Evolutionary conservation across 495 filamentous ascomycete species (phyloP).

Genomic region (Trichodelitschia bisporula): DNA sequence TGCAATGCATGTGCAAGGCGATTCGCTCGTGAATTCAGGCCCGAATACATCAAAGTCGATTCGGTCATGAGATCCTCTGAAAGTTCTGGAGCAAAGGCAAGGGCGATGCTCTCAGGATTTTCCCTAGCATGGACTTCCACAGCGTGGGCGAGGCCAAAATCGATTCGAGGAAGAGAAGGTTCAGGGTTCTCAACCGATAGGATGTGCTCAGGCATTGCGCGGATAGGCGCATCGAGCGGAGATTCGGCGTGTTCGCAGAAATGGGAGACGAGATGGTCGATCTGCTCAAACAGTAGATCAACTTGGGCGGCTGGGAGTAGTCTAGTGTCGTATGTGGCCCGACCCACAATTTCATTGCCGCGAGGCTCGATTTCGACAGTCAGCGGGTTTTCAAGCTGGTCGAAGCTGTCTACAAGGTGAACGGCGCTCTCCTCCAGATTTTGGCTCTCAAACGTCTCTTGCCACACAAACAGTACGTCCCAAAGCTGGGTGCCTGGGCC

Average conservation of each 20-base stretch:
- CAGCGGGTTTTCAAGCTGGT: slow-evolving; percentile 48
- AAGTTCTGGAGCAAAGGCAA: slow-evolving; percentile 31
- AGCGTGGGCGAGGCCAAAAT: slow-evolving; percentile 18
- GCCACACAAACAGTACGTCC: slow-evolving; percentile 53
- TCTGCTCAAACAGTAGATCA: slow-evolving; percentile 27
- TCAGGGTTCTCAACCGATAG: slow-evolving; percentile 31
- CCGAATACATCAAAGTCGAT: slow-evolving; percentile 28
- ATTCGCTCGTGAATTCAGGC: slow-evolving; percentile 38
- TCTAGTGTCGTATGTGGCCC: slow-evolving; percentile 26
- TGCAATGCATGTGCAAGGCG: slow-evolving; percentile 33
- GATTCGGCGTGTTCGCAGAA: slow-evolving; percentile 23
- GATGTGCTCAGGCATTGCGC: too few species aligned
- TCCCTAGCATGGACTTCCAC: slow-evolving; percentile 26
- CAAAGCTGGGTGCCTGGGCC: slow-evolving; percentile 27
- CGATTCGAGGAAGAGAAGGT: slow-evolving; percentile 6
- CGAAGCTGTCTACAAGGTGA: slow-evolving; percentile 25
- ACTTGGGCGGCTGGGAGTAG: slow-evolving; percentile 24
- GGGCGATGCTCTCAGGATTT: slow-evolving; percentile 27
- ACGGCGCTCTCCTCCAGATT: slow-evolving; percentile 15
- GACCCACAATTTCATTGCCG: slow-evolving; percentile 16
- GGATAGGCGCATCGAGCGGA: slow-evolving; percentile 16
- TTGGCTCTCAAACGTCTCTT: slow-evolving; percentile 32
- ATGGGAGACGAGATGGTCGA: slow-evolving; percentile 24
- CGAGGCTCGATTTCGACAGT: slow-evolving; percentile 45
- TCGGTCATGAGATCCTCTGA: slow-evolving; percentile 9